Percentiles rank a stretch among this genome's conserved stretches.
Conservation (phyloP, 257 asterid species). For the Petunia axillaris region DNA sequence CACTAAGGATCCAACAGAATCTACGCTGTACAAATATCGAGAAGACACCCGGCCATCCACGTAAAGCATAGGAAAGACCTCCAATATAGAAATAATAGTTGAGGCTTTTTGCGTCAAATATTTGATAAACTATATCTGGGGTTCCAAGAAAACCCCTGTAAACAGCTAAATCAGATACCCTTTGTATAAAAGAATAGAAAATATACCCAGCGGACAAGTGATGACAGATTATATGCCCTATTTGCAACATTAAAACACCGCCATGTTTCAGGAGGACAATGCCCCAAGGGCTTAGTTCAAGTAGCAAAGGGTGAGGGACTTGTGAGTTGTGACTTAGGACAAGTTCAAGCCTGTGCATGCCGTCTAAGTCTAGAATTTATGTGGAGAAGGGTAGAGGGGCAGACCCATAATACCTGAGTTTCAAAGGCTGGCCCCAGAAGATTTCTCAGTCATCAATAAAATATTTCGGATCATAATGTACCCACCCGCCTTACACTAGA, state of each 20-base stretch:
- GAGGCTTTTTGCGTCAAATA: neutral
- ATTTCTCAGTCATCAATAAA: too few relatives aligned
- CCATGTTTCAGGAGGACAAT: neutral
- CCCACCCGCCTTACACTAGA: neutral
- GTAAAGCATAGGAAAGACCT: neutral
- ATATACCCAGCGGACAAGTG: neutral
- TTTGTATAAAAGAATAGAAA: neutral
- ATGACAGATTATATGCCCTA: neutral
- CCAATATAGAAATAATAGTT: neutral
- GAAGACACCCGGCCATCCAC: neutral
- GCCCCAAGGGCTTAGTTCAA: too few relatives aligned
- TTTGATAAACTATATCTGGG: neutral
- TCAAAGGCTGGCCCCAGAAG: too few relatives aligned
- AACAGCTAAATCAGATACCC: constrained; percentile 17
- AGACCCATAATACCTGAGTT: too few relatives aligned
- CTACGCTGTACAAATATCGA: neutral
- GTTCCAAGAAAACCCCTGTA: neutral
- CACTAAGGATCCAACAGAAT: neutral
- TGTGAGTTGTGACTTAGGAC: too few relatives aligned
- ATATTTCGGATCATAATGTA: neutral
- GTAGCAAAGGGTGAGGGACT: too few relatives aligned
- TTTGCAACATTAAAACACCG: neutral
- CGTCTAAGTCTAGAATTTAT: too few relatives aligned
- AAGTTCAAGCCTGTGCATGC: too few relatives aligned
- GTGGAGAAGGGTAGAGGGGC: too few relatives aligned